Conservation (phyloP, 2,329 filamentous ascomycete genomes). For the Lizonia empirigonia region DNA sequence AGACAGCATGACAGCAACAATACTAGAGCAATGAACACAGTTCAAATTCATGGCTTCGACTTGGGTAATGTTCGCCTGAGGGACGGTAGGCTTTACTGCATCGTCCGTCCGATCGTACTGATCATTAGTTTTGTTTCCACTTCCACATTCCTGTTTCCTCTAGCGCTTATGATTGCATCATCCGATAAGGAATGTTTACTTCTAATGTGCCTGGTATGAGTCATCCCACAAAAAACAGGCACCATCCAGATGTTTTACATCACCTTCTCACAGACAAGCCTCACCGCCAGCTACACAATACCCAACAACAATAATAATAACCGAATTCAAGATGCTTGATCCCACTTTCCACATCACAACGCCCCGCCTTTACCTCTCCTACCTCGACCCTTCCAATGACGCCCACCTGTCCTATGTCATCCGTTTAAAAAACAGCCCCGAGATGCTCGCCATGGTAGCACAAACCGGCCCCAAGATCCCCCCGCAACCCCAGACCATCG, state of each 20-base stretch:
- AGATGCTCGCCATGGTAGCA: not conserved
- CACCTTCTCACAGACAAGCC: not conserved
- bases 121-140: not conserved
- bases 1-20: conserved; percentile 16
- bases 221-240: not conserved
- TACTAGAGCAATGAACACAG: not conserved
- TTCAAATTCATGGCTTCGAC: not conserved
- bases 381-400: conserved; percentile 23
- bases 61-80: not conserved
- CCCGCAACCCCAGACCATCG: not conserved
- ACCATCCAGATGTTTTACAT: not conserved
- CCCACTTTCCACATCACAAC: conserved; percentile 68
- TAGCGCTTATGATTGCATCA: conserved; percentile 4
- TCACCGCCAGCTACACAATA: not conserved
- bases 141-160: conserved; percentile 7
- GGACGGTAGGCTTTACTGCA: not conserved
- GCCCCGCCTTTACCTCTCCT: conserved; percentile 46
- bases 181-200: not conserved
- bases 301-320: not conserved
- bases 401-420: conserved; percentile 22
- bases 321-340: conserved; percentile 54
- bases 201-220: not conserved
- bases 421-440: conserved; percentile 16
- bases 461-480: not conserved
- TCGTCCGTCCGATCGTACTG: not conserved